These are phyloP conservation scores for Capronia americana DNA, from an alignment of 2,329 filamentous ascomycete species.

Conservation along the genomic window DNA sequence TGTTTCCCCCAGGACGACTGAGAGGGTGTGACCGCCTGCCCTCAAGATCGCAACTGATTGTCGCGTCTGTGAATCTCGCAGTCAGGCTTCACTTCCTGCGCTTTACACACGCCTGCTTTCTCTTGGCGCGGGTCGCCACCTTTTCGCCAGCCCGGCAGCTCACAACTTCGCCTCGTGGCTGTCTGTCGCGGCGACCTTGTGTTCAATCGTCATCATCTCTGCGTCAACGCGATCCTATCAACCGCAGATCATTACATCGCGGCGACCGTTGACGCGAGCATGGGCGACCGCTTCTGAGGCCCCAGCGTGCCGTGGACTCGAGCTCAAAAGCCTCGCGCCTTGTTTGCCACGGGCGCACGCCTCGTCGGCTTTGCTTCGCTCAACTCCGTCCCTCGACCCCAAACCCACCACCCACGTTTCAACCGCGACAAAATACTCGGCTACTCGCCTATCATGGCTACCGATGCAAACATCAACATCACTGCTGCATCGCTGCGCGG, in stretches of 20 bases:
- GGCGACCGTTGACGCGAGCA: constrained; percentile 14
- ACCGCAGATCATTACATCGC: not conserved
- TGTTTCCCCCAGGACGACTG: constrained; percentile 4
- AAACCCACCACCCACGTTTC: constrained; percentile 14
- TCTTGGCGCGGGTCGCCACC: constrained; percentile 16
- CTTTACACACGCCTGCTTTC: constrained; percentile 2
- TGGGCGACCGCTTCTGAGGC: constrained; percentile 19
- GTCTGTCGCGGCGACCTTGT: not conserved
- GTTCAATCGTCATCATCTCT: not conserved
- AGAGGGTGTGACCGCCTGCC: not conserved
- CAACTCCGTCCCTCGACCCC: constrained; percentile 32
- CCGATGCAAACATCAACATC: constrained; percentile 35
- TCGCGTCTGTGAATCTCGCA: constrained; percentile 8
- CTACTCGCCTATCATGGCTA: constrained; percentile 30
- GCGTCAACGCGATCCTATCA: not conserved
- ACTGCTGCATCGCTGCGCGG: constrained; percentile 36
- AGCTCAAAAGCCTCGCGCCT: constrained; percentile 30
- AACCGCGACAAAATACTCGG: constrained; percentile 14
- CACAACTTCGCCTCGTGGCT: constrained; percentile 6
- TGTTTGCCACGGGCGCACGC: constrained; percentile 20
- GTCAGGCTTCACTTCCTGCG: constrained; percentile 2
- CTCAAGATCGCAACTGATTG: not conserved
- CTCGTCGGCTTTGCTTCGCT: constrained; percentile 26
- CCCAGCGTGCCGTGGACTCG: constrained; percentile 10
- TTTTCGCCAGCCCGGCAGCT: constrained; percentile 7